Evolutionary conservation across 768 basidiomycete species (phyloP).

Genomic region (Cystofilobasidium ferigula): DNA sequence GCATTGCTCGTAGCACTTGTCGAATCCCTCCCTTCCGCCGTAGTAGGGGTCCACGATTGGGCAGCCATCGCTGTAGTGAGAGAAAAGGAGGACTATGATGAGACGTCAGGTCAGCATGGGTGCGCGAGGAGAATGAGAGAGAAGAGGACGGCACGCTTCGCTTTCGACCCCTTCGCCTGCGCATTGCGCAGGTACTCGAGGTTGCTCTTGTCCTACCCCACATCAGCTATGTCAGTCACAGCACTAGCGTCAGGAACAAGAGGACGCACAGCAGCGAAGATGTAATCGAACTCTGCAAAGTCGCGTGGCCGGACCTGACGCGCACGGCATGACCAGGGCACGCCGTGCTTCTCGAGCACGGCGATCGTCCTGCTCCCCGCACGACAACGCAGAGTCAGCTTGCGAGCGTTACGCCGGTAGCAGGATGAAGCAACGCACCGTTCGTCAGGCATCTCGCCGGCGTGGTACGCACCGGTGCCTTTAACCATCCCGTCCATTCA

Average conservation of each 20-base stretch:
- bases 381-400: no score
- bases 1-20: constrained; percentile 14
- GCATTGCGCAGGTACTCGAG: constrained; percentile 6
- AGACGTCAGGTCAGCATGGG: neutral
- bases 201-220: constrained; percentile 15
- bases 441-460: constrained; percentile 11
- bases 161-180: neutral
- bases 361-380: constrained; percentile 19
- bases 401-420: neutral
- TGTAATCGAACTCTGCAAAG: constrained; percentile 14
- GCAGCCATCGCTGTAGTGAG: constrained; percentile 8
- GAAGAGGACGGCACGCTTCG: neutral
- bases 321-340: constrained; percentile 11
- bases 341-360: neutral
- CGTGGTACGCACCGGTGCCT: constrained; percentile 19
- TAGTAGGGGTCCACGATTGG: constrained; percentile 21
- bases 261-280: constrained; percentile 16
- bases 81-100: constrained; percentile 18
- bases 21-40: constrained; percentile 16
- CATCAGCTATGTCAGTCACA: neutral
- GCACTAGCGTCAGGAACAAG: neutral
- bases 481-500: neutral
- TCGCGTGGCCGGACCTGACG: constrained; percentile 5
- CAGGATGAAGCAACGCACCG: neutral
- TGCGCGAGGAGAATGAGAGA: neutral